Evolutionary conservation across 2,329 filamentous ascomycete species (phyloP).

Genomic region (Thelonectria olida): DNA sequence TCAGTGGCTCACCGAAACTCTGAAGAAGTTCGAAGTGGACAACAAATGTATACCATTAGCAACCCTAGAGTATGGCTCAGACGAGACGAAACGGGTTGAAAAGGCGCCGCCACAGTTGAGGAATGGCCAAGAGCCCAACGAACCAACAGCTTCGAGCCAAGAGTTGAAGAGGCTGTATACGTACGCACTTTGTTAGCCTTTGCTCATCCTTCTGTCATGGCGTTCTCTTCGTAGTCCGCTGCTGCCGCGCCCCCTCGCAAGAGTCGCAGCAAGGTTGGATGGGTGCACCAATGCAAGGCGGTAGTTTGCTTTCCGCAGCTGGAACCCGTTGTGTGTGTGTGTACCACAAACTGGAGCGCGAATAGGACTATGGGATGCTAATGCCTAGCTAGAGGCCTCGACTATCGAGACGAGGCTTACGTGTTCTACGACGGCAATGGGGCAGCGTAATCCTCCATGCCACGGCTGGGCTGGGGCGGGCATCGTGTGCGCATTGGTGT

Average conservation of each 20-base stretch:
- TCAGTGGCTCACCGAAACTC: not conserved
- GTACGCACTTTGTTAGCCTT: conserved; percentile 1
- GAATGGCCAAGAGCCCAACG: not conserved
- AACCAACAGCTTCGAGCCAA: not conserved
- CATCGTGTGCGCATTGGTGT: not conserved
- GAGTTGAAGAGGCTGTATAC: not conserved
- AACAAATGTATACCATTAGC: not conserved
- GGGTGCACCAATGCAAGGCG: conserved; percentile 1
- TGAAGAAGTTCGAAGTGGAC: not conserved
- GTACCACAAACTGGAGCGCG: not conserved
- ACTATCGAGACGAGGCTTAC: not conserved
- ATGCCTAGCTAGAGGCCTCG: not conserved
- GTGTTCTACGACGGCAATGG: not conserved
- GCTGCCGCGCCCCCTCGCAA: not conserved
- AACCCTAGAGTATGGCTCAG: not conserved
- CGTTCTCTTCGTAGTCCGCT: not conserved
- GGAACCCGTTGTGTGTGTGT: conserved; percentile 1
- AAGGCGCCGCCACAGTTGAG: not conserved
- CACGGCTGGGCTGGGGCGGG: not conserved
- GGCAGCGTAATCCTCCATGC: conserved; percentile 6
- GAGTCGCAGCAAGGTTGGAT: not conserved
- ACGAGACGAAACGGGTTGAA: conserved; percentile 9
- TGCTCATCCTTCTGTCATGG: not conserved
- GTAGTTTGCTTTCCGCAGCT: conserved; percentile 3
- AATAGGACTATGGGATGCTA: not conserved